Conservation (phyloP, 176 grass and related monocot species). For the Panicum miliaceum region DNA sequence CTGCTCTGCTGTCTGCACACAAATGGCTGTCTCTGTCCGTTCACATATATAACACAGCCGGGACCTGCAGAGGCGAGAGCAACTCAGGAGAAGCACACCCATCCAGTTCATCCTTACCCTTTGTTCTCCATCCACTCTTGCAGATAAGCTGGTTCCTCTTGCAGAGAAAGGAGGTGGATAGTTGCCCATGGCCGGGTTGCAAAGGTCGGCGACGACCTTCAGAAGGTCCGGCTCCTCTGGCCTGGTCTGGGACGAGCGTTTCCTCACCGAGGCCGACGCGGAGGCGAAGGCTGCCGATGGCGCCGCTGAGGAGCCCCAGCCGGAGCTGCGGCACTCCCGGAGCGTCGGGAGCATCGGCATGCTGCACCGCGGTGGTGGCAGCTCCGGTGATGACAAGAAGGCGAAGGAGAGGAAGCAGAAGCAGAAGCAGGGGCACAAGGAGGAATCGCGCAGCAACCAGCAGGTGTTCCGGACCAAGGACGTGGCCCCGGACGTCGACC, state of each 20-base stretch:
- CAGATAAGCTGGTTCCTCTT: conserved; percentile 41
- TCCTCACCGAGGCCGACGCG: conserved; percentile 54
- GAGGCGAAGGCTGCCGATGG: conserved; percentile 9
- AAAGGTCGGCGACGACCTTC: conserved; percentile 85
- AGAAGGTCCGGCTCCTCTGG: conserved; percentile 88
- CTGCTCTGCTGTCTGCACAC: conserved; percentile 55
- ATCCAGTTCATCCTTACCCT: conserved; percentile 23
- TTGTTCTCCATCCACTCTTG: conserved; percentile 3
- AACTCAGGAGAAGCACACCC: conserved; percentile 16
- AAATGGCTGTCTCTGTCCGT: conserved; percentile 47
- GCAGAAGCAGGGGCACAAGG: conserved; percentile 44
- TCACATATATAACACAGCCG: conserved; percentile 52
- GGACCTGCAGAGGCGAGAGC: conserved; percentile 19
- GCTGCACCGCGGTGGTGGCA: conserved; percentile 10
- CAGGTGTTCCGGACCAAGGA: conserved; percentile 67
- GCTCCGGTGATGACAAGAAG: conserved; percentile 5
- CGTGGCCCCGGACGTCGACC: conserved; percentile 68
- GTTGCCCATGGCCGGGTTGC: conserved; percentile 71
- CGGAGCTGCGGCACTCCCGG: conserved; percentile 66
- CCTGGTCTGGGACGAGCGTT: conserved; percentile 75
- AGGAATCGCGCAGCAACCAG: conserved; percentile 27
- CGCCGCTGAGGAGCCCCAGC: conserved; percentile 14
- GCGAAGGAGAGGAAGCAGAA: conserved; percentile 28
- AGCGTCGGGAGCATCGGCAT: conserved; percentile 64
- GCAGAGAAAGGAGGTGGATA: conserved; percentile 23